Evolutionary conservation across 2,329 filamentous ascomycete genomes (phyloP), one percentile per base, ranked within the genome.

Genomic region (Magnaporthales sp.): DNA sequence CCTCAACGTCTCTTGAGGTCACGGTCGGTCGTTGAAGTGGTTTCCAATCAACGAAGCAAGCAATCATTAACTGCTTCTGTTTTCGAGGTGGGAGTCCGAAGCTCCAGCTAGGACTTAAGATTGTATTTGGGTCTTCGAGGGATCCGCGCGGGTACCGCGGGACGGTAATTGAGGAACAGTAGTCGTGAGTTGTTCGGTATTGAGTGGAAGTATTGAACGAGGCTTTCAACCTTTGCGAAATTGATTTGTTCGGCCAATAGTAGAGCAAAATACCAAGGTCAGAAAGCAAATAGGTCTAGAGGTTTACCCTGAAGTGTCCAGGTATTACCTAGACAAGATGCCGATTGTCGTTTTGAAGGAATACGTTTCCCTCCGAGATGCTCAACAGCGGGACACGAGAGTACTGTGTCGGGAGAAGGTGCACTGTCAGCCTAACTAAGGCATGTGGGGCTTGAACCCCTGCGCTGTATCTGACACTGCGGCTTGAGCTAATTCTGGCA

Each of bases 281-380:
- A n/a, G 38, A 2, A n/a, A n/a, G n/a, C 26, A 60, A 11, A 29
- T 15, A 60, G 26, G 22, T 27, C 13, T 13, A 19, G 8, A 60
- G 26, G 26, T n/a, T n/a, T n/a, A n/a, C n/a, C n/a, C n/a, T n/a
- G n/a, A n/a, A n/a, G n/a, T n/a, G n/a, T n/a, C n/a, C n/a, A n/a
- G n/a, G n/a, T n/a, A n/a, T n/a, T n/a, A n/a, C n/a, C n/a, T 15
- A 60, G 56, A 60, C 56, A 27, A 10, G 54, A 58, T 22, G 24
- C 54, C 24, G 24, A 13, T 60, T 22, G 54, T 60, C 10, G 26
- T 8, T 27, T 27, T 22, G 54, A 64, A 51, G 13, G 32, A 64
- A 64, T 64, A 64, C 63, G 63, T 64, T 54, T 54, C 63, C 63
- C 38, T 64, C 63, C 32, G n/a, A 32, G 29, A 51, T 46, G 22